Evolutionary conservation across 345 rosid species (phyloP).

Genomic region (Euphorbia peplus): DNA sequence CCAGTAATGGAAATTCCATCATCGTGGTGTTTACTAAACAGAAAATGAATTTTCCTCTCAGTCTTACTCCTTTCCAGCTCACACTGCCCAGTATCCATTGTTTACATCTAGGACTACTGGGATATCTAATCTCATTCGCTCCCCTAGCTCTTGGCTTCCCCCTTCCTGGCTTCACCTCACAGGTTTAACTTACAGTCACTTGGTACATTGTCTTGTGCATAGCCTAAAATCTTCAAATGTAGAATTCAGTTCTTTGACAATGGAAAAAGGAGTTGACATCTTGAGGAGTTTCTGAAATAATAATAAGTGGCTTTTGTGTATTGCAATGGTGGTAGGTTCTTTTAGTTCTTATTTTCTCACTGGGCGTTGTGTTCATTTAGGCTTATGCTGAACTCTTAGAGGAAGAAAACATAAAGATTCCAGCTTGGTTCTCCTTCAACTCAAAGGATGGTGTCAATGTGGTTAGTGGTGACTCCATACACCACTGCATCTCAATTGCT

Average conservation of each 20-base stretch:
- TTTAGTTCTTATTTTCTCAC: neutral
- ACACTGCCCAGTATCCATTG: too few species aligned
- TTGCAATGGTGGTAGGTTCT: neutral
- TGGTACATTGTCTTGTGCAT: neutral
- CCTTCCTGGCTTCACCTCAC: neutral
- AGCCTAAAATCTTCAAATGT: neutral
- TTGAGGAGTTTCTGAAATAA: neutral
- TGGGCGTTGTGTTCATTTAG: conserved; percentile 24
- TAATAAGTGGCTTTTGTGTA: conserved; percentile 8
- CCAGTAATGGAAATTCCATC: neutral
- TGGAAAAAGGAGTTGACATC: neutral
- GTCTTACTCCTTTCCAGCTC: neutral
- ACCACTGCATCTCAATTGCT: conserved; percentile 58
- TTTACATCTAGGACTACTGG: too few species aligned
- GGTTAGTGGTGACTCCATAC: conserved; percentile 71
- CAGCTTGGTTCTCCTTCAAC: conserved; percentile 79
- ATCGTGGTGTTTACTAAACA: neutral
- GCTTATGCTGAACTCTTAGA: conserved; percentile 68
- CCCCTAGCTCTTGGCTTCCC: too few species aligned
- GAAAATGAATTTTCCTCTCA: neutral
- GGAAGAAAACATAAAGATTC: conserved; percentile 56
- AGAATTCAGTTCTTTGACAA: neutral
- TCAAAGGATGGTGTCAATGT: conserved; percentile 72
- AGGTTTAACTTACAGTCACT: neutral
- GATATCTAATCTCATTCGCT: too few species aligned